These are phyloP conservation scores for Colletotrichum spaethianum DNA, from an alignment of 2,329 filamentous ascomycete species.

Conservation along the genomic window DNA sequence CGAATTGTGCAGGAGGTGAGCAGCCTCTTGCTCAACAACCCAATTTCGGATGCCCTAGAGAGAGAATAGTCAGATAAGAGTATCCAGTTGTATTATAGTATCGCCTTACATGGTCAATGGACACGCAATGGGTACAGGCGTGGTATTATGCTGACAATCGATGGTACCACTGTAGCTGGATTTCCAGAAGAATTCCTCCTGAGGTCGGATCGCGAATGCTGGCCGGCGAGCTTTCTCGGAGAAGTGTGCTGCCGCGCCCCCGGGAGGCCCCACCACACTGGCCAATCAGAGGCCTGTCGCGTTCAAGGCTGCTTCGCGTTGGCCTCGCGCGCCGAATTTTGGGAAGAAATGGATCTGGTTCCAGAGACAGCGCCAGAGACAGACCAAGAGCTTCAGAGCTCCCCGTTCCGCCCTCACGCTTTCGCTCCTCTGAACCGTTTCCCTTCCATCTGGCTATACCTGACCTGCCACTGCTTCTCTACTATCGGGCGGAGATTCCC, in stretches of 20 bases:
- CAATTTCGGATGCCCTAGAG: constrained; percentile 40
- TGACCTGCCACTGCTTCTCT: neutral
- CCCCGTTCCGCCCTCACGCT: constrained; percentile 1
- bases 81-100: neutral
- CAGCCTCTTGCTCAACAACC: constrained; percentile 36
- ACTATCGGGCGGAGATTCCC: neutral
- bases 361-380: neutral
- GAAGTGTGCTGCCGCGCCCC: constrained; percentile 30
- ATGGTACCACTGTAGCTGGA: constrained; percentile 5
- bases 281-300: constrained; percentile 41
- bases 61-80: neutral
- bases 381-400: constrained; percentile 29
- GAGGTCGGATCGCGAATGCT: neutral
- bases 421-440: neutral
- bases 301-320: constrained; percentile 34
- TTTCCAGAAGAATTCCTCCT: constrained; percentile 12
- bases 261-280: neutral
- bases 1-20: constrained; percentile 35
- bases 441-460: neutral
- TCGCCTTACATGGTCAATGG: constrained; percentile 25
- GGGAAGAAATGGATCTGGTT: constrained; percentile 21
- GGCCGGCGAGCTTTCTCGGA: constrained; percentile 25
- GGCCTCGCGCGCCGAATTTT: constrained; percentile 41
- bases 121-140: neutral
- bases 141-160: neutral